These are phyloP conservation scores for Dipodascopsis tothii DNA, from an alignment of 805 yeast species.

Conservation along the genomic window DNA sequence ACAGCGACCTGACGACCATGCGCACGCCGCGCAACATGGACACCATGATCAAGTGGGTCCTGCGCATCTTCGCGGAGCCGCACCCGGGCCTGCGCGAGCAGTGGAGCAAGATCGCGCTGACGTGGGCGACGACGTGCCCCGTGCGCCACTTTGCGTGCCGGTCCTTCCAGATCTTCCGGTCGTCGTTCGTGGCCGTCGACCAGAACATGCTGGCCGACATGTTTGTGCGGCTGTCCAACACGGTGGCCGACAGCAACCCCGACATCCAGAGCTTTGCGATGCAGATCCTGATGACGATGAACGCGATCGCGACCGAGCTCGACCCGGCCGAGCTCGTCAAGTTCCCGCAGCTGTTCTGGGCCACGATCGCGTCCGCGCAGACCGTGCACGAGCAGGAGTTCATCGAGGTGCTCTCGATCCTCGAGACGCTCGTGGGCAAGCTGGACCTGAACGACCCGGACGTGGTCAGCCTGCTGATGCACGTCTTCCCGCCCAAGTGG, in stretches of 20 bases:
- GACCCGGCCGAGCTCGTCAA: constrained; percentile 70
- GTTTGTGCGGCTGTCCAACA: constrained; percentile 86
- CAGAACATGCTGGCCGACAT: constrained; percentile 85
- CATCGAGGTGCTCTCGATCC: constrained; percentile 73
- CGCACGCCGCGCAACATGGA: constrained; percentile 86
- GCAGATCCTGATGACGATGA: constrained; percentile 93
- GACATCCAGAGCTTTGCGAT: constrained; percentile 95
- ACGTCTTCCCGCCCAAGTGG: constrained; percentile 92
- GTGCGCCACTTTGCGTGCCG: constrained; percentile 95
- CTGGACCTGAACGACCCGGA: constrained; percentile 80
- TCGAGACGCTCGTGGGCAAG: constrained; percentile 75
- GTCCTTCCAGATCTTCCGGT: constrained; percentile 86
- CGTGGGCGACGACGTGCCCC: constrained; percentile 97
- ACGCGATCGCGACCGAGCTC: constrained; percentile 82
- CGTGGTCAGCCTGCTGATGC: constrained; percentile 70
- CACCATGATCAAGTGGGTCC: constrained; percentile 51
- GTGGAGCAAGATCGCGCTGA: constrained; percentile 77
- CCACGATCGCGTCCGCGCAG: constrained; percentile 80
- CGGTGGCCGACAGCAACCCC: constrained; percentile 77
- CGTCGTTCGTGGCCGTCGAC: constrained; percentile 72
- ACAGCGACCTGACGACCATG: constrained; percentile 68
- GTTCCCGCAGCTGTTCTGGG: constrained; percentile 94
- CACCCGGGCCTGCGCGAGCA: constrained; percentile 54
- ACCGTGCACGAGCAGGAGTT: constrained; percentile 91
- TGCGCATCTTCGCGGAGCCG: constrained; percentile 46